phyloP scores from a whole-genome alignment of 805 yeast genomes.

The Cyberlindnera maclurae region DNA sequence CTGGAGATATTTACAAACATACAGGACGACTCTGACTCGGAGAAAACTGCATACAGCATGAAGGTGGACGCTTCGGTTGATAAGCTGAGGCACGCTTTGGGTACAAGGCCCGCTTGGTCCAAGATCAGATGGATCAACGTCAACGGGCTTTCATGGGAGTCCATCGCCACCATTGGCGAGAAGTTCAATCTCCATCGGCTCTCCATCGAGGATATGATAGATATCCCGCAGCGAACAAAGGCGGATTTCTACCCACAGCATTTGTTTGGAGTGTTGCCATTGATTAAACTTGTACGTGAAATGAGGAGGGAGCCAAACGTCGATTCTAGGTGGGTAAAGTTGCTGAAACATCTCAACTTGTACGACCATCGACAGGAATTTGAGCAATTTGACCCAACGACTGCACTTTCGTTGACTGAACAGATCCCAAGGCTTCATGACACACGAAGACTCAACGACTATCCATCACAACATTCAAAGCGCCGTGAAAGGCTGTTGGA shows the following conservation, averaged over 20 bases:
- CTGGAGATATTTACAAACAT: conserved; percentile 8
- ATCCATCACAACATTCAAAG: conserved; percentile 16
- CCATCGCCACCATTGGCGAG: conserved; percentile 39
- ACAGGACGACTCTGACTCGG: conserved; percentile 24
- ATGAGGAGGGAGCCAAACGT: background rate
- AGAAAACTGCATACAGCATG: background rate
- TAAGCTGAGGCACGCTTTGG: conserved; percentile 27
- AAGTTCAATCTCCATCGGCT: conserved; percentile 43
- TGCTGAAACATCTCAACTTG: conserved; percentile 9
- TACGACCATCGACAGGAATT: conserved; percentile 6
- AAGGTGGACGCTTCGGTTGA: conserved; percentile 14
- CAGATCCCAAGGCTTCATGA: conserved; percentile 17
- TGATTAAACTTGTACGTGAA: conserved; percentile 36
- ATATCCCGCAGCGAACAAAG: conserved; percentile 54
- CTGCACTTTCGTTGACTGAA: conserved; percentile 10
- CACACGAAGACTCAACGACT: conserved; percentile 30
- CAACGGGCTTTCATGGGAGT: conserved; percentile 58
- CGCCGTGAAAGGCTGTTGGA: conserved; percentile 26
- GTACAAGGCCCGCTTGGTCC: conserved; percentile 38
- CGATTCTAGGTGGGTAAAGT: conserved; percentile 5
- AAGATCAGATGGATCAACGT: conserved; percentile 50
- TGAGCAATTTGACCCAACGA: background rate
- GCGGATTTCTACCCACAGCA: conserved; percentile 45
- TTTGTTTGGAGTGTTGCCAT: conserved; percentile 47
- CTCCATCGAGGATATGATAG: conserved; percentile 57